Base-by-base conservation (phyloP, 208 protist species). In the Leishmania lainsoni region DNA sequence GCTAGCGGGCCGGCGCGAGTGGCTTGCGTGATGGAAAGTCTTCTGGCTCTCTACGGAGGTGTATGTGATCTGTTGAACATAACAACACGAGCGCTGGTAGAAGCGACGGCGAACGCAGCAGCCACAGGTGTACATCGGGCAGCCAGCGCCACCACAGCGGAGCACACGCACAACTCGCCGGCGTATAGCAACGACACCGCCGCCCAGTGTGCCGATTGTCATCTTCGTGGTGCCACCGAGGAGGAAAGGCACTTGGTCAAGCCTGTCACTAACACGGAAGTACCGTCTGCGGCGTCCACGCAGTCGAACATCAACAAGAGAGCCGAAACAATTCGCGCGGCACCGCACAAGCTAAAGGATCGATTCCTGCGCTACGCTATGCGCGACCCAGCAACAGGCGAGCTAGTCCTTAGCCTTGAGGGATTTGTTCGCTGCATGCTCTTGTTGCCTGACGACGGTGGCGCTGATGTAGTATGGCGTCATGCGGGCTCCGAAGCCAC, bases 371-470 rank as follows among this genome's bases (percentile, higher is more conserved):
- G 59, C 42, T 91, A 91, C 75, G 85, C 85, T 20, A 69, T 72
- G 29, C 77, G 76, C 20, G 83, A 91, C 52, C 69, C 77, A 14
- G 73, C 32, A 26, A 83, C 76, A 10, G 84, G 86, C 3, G 84
- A 90, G 80, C 84, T 77, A 32, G 87, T 89, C 39, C 81, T 90
- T 22, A 68, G 49, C 6, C 77, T 90, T 14, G 80, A 87, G 8
- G 90, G 89, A 22, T 90, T 91, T 75, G 84, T 90, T 12, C 69
- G 81, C 29, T 93, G 90, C 66, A 83, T 93, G 85, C 79, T 93
- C 58, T 61, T 90, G 59, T 71, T 91, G n/a, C 77, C 84, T 1
- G 77, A 79, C 48, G 35, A 58, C 10, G 63, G 29, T 29, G 56
- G 1, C 39, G 29, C 5, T 51, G 56, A 80, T n/a, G 56, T 1